Evolutionary conservation across 371 early-diverging fungal genomes (phyloP), one percentile per base, ranked within the genome.

Genomic region (Fennellomyces sp.): DNA sequence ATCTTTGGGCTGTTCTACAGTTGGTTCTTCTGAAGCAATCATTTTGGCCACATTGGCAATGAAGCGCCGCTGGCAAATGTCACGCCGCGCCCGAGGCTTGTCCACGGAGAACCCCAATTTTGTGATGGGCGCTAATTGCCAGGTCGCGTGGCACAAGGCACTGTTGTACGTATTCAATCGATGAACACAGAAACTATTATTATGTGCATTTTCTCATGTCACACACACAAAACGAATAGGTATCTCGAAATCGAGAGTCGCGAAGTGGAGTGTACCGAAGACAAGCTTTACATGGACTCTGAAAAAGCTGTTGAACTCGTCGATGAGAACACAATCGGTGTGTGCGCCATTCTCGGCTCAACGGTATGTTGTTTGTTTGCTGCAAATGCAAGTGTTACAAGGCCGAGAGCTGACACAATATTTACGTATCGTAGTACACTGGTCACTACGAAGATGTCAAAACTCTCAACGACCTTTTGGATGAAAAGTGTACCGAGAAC

Each of bases 321-420:
- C 19, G 90, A 92, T 66, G 91, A 91, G 53, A 92, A 92, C 70
- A 92, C 92, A 8, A 88, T 92, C 39, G 92, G 91, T 68, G 73
- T 89, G 42, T 80, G 72, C 63, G 78, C 81, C 25, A 89, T 83
- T 50, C 72, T 93, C 27, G 93, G 93, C 8, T 85, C 86, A 47
- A 91, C 91, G 15, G 80, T 76, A 71, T 33, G n/a, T 53, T 53
- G 4, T 12, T 36, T 5, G 15, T 52, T 21, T 29, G 19, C 13
- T 25, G 13, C 25, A 25, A 28, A 21, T 26, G 31, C 25, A 36
- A 19, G 11, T 10, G 2, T 19, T 36, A 19, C 7, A 30, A 13
- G 13, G 7, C 4, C 10, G 23, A 30, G 21, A 30, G 25, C 31
- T 30, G 2, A 29, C 39, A 21, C 21, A 52, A 21, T 12, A 12